Percentiles rank a stretch among this genome's conserved stretches.
Conservation (phyloP, 2,329 filamentous ascomycete genomes). For the Periconia macrospinosa region DNA sequence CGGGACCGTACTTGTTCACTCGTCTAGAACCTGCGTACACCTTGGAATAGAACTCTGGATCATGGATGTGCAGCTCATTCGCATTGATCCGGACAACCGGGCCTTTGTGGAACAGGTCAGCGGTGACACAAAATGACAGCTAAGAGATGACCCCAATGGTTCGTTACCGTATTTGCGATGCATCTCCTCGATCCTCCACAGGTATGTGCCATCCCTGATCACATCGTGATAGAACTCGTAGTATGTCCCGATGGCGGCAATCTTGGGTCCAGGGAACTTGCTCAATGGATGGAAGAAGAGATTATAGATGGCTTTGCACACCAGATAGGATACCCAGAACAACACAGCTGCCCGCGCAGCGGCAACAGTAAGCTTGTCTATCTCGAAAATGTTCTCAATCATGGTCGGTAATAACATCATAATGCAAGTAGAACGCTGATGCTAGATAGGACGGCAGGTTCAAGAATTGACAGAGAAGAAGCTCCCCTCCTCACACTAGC, state of each 20-base stretch:
- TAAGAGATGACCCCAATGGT: not conserved
- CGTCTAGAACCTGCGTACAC: slow-evolving; percentile 24
- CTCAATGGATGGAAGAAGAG: slow-evolving; percentile 22
- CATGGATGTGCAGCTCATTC: slow-evolving; percentile 25
- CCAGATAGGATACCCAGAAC: too few relatives aligned
- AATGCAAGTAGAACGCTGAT: too few relatives aligned
- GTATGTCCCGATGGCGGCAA: slow-evolving; percentile 22
- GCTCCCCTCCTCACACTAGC: too few relatives aligned
- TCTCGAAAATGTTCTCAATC: too few relatives aligned
- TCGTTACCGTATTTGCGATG: not conserved
- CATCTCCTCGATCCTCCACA: not conserved
- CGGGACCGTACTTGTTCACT: slow-evolving; percentile 19
- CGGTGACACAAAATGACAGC: too few relatives aligned
- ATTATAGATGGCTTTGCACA: slow-evolving; percentile 8
- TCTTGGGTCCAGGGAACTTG: slow-evolving; percentile 25
- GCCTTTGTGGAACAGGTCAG: too few relatives aligned
- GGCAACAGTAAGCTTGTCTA: too few relatives aligned
- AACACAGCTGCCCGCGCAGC: too few relatives aligned
- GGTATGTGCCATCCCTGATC: slow-evolving; percentile 25
- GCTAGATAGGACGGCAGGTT: too few relatives aligned
- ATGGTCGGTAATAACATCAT: too few relatives aligned
- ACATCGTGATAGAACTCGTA: slow-evolving; percentile 31
- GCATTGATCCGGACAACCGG: slow-evolving; percentile 35
- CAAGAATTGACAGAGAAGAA: too few relatives aligned
- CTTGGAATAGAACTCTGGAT: slow-evolving; percentile 23